Evolutionary conservation across 345 rosid species (phyloP), one percentile per base, ranked within the genome.

Genomic region (Cardamine occulta): DNA sequence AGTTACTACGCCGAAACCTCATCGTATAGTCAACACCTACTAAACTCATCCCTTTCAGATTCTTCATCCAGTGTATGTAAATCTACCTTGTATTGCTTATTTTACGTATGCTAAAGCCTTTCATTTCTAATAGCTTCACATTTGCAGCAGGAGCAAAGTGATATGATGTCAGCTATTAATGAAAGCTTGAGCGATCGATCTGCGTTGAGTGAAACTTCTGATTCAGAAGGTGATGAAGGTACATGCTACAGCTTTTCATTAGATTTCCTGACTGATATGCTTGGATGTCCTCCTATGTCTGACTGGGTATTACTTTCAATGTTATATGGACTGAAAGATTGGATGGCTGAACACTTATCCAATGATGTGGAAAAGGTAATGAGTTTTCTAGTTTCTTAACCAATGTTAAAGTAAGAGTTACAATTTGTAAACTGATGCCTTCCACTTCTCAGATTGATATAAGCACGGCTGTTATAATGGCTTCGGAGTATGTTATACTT

Each of bases 401-500:
- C 49, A 24, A 12, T 72, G 40, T 8, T 10, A 37, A 65, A 49
- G 19, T 66, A 59, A 72, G 69, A 58, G 56, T 70, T 55, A 77
- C 31, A 65, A 47, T 26, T 59, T 66, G 42, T 68, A 7, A 60
- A 60, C 6, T 75, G 37, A 63, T 65, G 63, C 39, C 80, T 60
- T 78, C 70, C 79, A 70, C 69, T 77, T 77, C 67, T 66, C 88
- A 94, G 98, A 88, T 79, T 77, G 84, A 73, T 48, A 51, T 60
- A 59, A 60, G 83, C 73, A 67, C 70, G 76, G 62, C 68, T 21
- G 86, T 88, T 55, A 66, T 74, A 57, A 52, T 89, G 63, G 59
- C 11, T 62, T 80, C 95, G 52, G 98, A 94, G 78, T 94, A 86
- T 82, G 81, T 85, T 67, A 57, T 78, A 21, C 84, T 84, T 76